Evolutionary conservation across 805 yeast genomes (phyloP).

Genomic region (Peterozyma xylosa): DNA sequence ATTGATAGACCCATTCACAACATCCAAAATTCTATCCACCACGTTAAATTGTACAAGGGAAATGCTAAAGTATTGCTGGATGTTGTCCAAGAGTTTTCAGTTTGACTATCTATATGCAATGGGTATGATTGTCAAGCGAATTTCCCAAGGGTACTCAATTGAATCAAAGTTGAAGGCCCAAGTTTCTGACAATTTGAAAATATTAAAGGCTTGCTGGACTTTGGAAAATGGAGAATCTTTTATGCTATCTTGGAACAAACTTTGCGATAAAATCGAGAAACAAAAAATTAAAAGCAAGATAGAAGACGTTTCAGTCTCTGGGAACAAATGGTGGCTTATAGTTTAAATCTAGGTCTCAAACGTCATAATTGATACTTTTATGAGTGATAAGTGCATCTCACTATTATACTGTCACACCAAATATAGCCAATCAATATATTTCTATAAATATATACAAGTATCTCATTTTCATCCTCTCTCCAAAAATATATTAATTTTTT

Average conservation of each 20-base stretch:
- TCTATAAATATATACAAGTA: neutral
- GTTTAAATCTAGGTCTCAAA: too few species aligned
- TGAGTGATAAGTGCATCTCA: too few species aligned
- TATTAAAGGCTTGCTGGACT: neutral
- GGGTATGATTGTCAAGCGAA: neutral
- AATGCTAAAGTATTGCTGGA: conserved; percentile 5
- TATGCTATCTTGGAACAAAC: neutral
- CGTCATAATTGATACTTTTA: too few species aligned
- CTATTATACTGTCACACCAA: neutral
- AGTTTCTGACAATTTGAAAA: neutral
- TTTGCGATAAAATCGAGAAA: neutral
- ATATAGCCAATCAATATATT: neutral
- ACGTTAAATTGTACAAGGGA: neutral
- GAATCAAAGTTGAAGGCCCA: too few species aligned
- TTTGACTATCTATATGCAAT: conserved; percentile 5
- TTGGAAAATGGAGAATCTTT: neutral
- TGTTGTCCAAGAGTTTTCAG: conserved; percentile 2
- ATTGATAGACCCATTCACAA: conserved; percentile 3
- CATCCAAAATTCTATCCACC: neutral
- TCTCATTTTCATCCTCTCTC: too few species aligned
- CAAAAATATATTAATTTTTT: neutral
- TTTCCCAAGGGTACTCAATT: neutral
- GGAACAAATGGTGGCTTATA: too few species aligned
- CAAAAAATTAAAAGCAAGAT: neutral
- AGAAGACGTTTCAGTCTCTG: neutral